Percentiles rank a stretch among this genome's conserved stretches.
phyloP scores from a whole-genome alignment of 2,329 filamentous ascomycete genomes.

The Fusarium poae region DNA sequence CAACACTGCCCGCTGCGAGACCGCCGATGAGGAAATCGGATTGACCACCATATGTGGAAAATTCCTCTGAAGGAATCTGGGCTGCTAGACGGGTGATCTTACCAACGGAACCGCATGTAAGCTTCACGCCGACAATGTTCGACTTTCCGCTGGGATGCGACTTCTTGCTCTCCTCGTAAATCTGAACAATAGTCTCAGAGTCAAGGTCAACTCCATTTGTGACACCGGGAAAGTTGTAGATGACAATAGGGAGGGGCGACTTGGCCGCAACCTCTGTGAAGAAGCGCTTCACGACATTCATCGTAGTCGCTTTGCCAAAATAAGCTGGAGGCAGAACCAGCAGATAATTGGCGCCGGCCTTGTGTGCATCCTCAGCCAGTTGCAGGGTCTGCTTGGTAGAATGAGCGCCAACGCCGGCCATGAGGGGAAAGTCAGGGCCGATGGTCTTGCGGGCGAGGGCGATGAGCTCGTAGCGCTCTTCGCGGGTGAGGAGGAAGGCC shows the following conservation, averaged over 20 bases:
- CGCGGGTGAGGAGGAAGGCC: constrained; percentile 69
- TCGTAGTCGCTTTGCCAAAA: constrained; percentile 72
- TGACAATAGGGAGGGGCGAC: constrained; percentile 68
- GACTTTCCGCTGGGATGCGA: constrained; percentile 46
- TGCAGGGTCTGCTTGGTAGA: constrained; percentile 74
- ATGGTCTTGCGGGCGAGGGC: constrained; percentile 77
- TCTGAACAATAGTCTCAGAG: constrained; percentile 66
- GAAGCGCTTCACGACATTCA: constrained; percentile 69
- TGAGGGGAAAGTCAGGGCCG: constrained; percentile 88
- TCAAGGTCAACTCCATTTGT: constrained; percentile 77
- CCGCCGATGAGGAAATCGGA: constrained; percentile 77
- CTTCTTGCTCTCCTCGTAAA: constrained; percentile 44
- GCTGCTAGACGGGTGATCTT: constrained; percentile 74
- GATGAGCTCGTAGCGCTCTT: constrained; percentile 70
- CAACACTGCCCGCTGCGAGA: constrained; percentile 68
- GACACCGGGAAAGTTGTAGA: constrained; percentile 78
- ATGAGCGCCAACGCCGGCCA: constrained; percentile 76
- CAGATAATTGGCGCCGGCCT: constrained; percentile 71
- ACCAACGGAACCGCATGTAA: constrained; percentile 79
- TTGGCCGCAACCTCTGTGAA: constrained; percentile 68
- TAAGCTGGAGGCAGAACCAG: constrained; percentile 74
- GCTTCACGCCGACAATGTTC: constrained; percentile 77
- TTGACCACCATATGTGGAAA: constrained; percentile 79
- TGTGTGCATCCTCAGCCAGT: constrained; percentile 68
- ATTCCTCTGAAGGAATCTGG: constrained; percentile 64